Base-by-base conservation (phyloP, 2,329 filamentous ascomycete genomes). In the Graphilbum fragrans region DNA sequence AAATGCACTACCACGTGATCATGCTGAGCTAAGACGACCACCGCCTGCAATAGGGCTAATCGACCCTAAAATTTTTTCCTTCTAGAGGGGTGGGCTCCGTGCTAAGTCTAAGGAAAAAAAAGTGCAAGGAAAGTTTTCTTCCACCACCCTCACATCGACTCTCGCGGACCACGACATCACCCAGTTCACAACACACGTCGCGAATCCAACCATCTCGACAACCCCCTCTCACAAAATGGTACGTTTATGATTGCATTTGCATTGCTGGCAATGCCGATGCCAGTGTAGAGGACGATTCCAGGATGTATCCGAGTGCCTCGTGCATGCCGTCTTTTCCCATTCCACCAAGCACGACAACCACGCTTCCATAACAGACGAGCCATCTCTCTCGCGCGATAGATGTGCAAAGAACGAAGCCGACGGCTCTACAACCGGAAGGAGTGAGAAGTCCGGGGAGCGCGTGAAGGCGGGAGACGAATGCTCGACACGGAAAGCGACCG, bases 51-150 rank as follows among this genome's bases (percentile, higher is more conserved):
- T 49, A 49, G 47, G 47, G 47, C 27, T 49, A 37, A 35, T 38
- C 45, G 47, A 43, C 47, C 47, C 47, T 49, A 49, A 35, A 42
- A 39, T 47, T 43, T 49, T 47, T 42, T 40, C n/a, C 21, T 20
- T 33, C 41, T 41, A 38, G 44, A 41, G 41, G 41, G 41, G 38
- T 25, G 33, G 39, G 27, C 29, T 10, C 7, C 8, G 25, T 27
- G 25, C 29, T 16, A 31, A 31, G 29, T 31, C 29, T 31, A 31
- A 20, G 22, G 25, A 44, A 42, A 47, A 48, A 48, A 49, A 41
- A 41, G 21, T 37, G 37, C 29, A 41, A 40, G 33, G 4, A 34
- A 43, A 43, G 33, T 43, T 45, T 45, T 46, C 29, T 44, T 35
- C 41, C 42, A 31, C 41, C 42, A 31, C 41, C 36, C 50, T 49